phyloP scores from a whole-genome alignment of 2,329 filamentous ascomycete species.

The Sphaceloma murrayae region DNA sequence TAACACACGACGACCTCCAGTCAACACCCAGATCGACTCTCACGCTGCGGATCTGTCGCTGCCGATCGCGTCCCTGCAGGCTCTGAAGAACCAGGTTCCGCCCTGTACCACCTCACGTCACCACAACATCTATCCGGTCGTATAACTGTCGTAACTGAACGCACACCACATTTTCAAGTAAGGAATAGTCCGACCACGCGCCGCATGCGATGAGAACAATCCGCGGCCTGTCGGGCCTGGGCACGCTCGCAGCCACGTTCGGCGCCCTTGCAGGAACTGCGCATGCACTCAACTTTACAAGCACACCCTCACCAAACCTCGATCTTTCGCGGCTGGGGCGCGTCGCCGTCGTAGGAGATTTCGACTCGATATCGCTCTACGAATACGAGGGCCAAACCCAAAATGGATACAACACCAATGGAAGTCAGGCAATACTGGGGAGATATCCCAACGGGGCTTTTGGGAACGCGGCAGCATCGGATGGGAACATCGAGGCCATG shows the following conservation, averaged over 20 bases:
- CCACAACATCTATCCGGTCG: constrained; percentile 4
- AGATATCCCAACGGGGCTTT: constrained; percentile 80
- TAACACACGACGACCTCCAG: background rate
- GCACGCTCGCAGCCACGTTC: constrained; percentile 18
- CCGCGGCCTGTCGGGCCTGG: constrained; percentile 16
- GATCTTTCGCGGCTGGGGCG: constrained; percentile 70
- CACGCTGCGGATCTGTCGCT: constrained; percentile 12
- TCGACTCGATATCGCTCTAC: constrained; percentile 83
- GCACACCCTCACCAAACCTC: constrained; percentile 60
- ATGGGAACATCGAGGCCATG: constrained; percentile 76
- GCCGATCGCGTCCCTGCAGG: constrained; percentile 15
- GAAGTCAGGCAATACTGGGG: constrained; percentile 69
- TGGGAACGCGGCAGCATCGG: constrained; percentile 59
- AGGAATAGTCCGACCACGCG: constrained; percentile 8
- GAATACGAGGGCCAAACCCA: constrained; percentile 73
- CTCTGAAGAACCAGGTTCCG: constrained; percentile 8
- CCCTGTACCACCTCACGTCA: constrained; percentile 9
- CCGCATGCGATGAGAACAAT: constrained; percentile 19
- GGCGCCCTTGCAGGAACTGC: constrained; percentile 13
- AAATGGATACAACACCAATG: constrained; percentile 57
- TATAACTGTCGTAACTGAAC: too few species aligned
- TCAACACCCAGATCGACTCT: constrained; percentile 5
- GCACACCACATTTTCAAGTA: too few species aligned
- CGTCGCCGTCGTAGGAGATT: constrained; percentile 80
- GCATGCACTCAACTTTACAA: constrained; percentile 38